Percentiles rank a stretch among this genome's conserved stretches.
Conservation (phyloP, 2,329 filamentous ascomycete genomes). For the Penicillium fuscoglaucum region DNA sequence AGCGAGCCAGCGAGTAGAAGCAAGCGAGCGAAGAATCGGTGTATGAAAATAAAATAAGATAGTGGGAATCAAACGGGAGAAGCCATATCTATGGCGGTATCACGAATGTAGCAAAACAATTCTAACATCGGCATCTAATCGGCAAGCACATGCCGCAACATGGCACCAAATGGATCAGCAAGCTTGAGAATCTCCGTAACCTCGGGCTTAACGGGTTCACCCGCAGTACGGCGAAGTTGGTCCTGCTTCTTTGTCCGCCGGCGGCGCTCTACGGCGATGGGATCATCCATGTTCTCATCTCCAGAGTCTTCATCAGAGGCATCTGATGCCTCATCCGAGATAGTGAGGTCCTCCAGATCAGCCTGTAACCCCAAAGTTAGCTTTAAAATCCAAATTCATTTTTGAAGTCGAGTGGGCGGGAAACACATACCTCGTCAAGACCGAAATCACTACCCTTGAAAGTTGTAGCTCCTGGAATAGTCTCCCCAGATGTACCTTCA, state of each 20-base stretch:
- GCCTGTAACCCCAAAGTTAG: conserved; percentile 40
- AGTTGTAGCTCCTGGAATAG: conserved; percentile 54
- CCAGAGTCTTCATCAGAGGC: conserved; percentile 66
- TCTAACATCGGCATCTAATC: conserved; percentile 50
- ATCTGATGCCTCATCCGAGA: conserved; percentile 70
- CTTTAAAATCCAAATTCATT: not conserved
- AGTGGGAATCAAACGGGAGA: not conserved
- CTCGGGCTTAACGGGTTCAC: conserved; percentile 77
- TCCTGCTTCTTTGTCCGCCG: conserved; percentile 76
- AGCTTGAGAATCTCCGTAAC: conserved; percentile 80
- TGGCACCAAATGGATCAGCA: conserved; percentile 74
- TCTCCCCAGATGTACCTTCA: conserved; percentile 58
- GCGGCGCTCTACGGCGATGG: conserved; percentile 81
- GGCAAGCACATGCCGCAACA: conserved; percentile 79
- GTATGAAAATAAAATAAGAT: not conserved
- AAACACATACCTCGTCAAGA: conserved; percentile 65
- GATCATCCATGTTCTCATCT: conserved; percentile 73
- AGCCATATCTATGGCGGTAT: conserved; percentile 9
- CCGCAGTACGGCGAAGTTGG: conserved; percentile 73
- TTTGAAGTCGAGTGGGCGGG: not conserved
- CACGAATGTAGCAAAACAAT: not conserved
- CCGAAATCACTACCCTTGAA: conserved; percentile 89
- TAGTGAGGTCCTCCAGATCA: conserved; percentile 82
- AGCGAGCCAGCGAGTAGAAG: not conserved
- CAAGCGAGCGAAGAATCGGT: not conserved